Percentiles rank a stretch among this genome's conserved stretches.
These are phyloP conservation scores for Pichia ethanolica DNA, from an alignment of 805 yeast genomes.

Conservation along the genomic window DNA sequence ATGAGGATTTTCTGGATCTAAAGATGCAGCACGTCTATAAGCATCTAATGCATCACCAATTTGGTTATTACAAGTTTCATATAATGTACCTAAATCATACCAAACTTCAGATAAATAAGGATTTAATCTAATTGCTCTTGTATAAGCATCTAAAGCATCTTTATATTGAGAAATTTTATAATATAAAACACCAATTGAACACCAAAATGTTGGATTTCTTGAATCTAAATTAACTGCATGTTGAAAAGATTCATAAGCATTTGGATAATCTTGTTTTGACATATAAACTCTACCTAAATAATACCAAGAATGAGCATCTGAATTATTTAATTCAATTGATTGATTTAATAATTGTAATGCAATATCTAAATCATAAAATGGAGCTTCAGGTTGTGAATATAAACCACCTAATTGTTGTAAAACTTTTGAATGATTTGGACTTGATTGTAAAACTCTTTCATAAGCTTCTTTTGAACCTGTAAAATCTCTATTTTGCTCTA, in stretches of 20 bases:
- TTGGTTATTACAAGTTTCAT: constrained; percentile 96
- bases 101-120: constrained; percentile 97
- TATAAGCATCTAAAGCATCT: constrained; percentile 96
- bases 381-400: constrained; percentile 66
- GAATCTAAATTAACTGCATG: constrained; percentile 97
- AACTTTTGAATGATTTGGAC: constrained; percentile 93
- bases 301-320: constrained; percentile 97
- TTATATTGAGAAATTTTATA: constrained; percentile 94
- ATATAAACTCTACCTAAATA: constrained; percentile 93
- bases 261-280: constrained; percentile 91
- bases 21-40: constrained; percentile 89
- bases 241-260: constrained; percentile 97
- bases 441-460: constrained; percentile 81
- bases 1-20: constrained; percentile 91
- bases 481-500: constrained; percentile 90
- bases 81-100: constrained; percentile 96
- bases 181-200: constrained; percentile 89
- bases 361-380: constrained; percentile 72
- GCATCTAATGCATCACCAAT: constrained; percentile 94
- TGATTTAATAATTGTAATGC: constrained; percentile 79
- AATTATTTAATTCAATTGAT: constrained; percentile 79
- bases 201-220: constrained; percentile 97
- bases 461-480: constrained; percentile 91
- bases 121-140: constrained; percentile 89
- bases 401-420: constrained; percentile 94